Conservation (phyloP, 1,284 basidiomycete genomes). For the Puccinia polysora region DNA sequence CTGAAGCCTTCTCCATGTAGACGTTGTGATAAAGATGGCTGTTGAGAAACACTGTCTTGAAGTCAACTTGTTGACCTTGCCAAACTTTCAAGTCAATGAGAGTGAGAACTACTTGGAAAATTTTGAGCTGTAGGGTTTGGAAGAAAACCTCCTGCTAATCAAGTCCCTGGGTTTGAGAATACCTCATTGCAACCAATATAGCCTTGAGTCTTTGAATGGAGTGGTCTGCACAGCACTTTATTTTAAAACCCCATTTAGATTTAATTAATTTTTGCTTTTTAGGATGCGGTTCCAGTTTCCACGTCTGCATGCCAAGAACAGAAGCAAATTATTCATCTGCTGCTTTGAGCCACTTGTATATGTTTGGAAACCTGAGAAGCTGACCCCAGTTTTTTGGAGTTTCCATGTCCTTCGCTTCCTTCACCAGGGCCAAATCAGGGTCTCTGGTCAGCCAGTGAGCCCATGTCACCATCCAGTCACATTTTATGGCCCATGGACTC, state of each 20-base stretch:
- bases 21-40: not conserved
- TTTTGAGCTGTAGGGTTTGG: not conserved
- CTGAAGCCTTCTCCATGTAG: not conserved
- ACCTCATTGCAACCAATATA: not conserved
- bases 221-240: not conserved
- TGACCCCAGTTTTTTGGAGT: conserved; percentile 2
- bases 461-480: too few relatives aligned
- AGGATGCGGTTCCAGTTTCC: not conserved
- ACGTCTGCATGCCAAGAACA: not conserved
- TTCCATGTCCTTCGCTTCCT: too few relatives aligned
- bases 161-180: not conserved
- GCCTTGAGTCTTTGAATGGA: not conserved
- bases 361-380: not conserved
- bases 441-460: too few relatives aligned
- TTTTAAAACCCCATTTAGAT: conserved; percentile 13
- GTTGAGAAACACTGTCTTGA: conserved; percentile 11
- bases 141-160: not conserved
- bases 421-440: too few relatives aligned
- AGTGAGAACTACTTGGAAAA: not conserved
- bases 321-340: not conserved
- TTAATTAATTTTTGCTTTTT: not conserved
- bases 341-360: conserved; percentile 2
- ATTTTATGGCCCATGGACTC: too few relatives aligned
- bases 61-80: not conserved
- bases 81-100: not conserved